Conservation (phyloP, 1,139 yeast species). For the Suhomyces bokatorum region DNA sequence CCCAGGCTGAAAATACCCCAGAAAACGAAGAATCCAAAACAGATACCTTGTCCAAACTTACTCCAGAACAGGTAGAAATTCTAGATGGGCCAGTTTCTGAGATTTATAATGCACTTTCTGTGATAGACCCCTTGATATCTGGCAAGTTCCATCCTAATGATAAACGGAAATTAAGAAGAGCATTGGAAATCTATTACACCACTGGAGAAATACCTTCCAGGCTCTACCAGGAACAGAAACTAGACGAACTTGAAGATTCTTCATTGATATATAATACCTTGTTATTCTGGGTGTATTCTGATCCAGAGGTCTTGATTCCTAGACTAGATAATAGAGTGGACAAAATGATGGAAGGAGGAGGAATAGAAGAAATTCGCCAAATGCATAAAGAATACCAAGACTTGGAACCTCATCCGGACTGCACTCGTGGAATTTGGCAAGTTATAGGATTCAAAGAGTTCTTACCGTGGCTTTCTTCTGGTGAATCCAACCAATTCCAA, state of each 20-base stretch:
- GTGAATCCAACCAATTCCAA: constrained; percentile 26
- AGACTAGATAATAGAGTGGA: constrained; percentile 82
- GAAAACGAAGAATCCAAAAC: constrained; percentile 22
- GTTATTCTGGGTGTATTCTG: constrained; percentile 82
- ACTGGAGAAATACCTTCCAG: constrained; percentile 73
- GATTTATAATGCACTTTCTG: constrained; percentile 48
- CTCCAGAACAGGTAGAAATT: constrained; percentile 43
- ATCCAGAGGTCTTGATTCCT: constrained; percentile 54
- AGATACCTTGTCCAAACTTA: constrained; percentile 21
- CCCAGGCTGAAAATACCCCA: not conserved
- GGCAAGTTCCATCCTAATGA: constrained; percentile 92
- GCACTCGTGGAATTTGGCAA: constrained; percentile 86
- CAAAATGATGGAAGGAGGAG: constrained; percentile 71
- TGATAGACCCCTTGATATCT: constrained; percentile 71
- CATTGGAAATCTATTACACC: constrained; percentile 72
- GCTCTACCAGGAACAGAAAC: constrained; percentile 61
- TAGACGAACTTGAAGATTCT: constrained; percentile 44
- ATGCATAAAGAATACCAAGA: constrained; percentile 47
- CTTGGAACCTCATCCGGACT: constrained; percentile 41
- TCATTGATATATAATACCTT: constrained; percentile 65
- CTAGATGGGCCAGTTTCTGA: constrained; percentile 58
- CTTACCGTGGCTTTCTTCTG: constrained; percentile 64
- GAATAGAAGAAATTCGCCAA: constrained; percentile 64
- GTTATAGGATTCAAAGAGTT: constrained; percentile 96
- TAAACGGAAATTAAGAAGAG: constrained; percentile 71